Base-by-base conservation (phyloP, 371 early-diverging fungal genomes). In the Nematocida displodere region DNA sequence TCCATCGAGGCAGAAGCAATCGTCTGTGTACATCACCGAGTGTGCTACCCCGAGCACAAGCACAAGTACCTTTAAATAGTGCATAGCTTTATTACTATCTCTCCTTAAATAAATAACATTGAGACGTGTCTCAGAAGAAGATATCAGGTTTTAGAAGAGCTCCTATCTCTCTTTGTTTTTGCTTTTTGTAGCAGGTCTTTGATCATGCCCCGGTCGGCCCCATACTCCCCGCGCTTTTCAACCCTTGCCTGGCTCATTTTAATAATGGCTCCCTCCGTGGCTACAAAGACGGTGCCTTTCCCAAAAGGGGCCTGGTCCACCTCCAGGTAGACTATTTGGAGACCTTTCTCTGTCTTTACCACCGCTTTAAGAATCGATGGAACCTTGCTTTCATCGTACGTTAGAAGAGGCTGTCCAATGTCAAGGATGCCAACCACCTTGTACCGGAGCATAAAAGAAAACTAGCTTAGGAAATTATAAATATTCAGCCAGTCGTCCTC, bases 401-500 rank as follows among this genome's bases (percentile, higher is more conserved):
- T 36, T 11, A 71, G 53, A 5, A 71, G 13, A 48, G 75, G 75
- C 44, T 56, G 59, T 20, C 33, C 47, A 39, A 71, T 71, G 33
- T 71, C 75, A 36, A 71, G 54, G 24, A 71, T 2, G 48, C 8
- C 50, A 8, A 15, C 2, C 33, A 71, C 48, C 52, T 42, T 61
- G 42, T 62, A 71, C 37, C 33, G 7, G 4, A 11, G 39, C 65
- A 65, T 63, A 48, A 28, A 48, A 28, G n/a, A 37, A 11, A 8
- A 31, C 44, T 71, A 71, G 29, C 44, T 71, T 34, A 71, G 33
- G 48, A 71, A 71, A 62, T 71, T 71, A 46, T 71, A 71, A 2
- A 71, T 22, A 53, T 71, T 58, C 3, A 71, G 61, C 75, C 75
- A 71, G 31, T 71, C 75, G 5, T 71, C 75, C 17, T 71, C 75